Evolutionary conservation across 805 yeast genomes (phyloP), one percentile per base, ranked within the genome.

Genomic region (Saturnispora bothae): DNA sequence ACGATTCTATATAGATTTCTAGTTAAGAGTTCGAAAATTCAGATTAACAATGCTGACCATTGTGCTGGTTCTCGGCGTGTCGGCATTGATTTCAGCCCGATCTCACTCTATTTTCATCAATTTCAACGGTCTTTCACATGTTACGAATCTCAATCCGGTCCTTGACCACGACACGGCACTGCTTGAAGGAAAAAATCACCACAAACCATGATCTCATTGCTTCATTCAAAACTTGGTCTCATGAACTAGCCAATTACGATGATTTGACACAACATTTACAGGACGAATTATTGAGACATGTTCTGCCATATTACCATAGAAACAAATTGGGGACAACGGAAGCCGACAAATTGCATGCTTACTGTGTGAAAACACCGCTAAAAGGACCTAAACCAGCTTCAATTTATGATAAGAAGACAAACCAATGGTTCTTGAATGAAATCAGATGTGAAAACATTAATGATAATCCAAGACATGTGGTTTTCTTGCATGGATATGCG

Each of bases 401-500:
- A n/a, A 19, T 19, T 38, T 38, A 23, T 16, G 39, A 33, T 21
- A 37, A 36, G 14, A 33, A 29, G 21, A 22, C 26, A 17, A 25
- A 36, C 19, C 45, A 44, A 28, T 41, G 45, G 45, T 41, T 37
- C 25, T 17, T 57, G 14, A 57, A 54, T 40, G 63, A 58, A 31
- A 42, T 56, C 3, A 40, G 54, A 26, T 41, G 52, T 7, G 54
- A 51, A 23, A 22, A n/a, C 31, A 30, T 6, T 14, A 19, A 6
- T 10, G 40, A 15, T 17, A 40, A 7, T 10, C 33, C 36, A 5
- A 46, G 43, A 1, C 69, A 71, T 49, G 43, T 73, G 17, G 78
- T 71, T 3, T 65, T 73, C 56, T 40, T 73, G 16, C 79, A 73
- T 48, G 79, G 79, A 0, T 73, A 69, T 51, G 78, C 74, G 0